A percentile compares a stretch with the other conserved stretches of the same genome.
phyloP scores from a whole-genome alignment of 192 early-diverging fungal genomes.

The Ambispora gerdemannii region DNA sequence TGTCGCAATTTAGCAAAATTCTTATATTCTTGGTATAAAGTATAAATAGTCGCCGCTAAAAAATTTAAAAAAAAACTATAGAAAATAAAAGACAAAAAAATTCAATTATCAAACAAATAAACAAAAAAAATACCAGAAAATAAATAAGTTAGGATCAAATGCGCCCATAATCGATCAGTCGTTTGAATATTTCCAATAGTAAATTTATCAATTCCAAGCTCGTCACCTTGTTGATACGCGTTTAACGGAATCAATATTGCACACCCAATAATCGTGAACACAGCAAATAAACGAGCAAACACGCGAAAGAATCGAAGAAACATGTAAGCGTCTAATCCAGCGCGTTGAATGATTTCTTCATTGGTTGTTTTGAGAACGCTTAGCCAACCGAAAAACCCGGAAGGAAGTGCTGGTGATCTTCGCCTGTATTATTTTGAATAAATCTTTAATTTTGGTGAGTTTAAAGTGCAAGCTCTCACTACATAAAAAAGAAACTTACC shows the following conservation, averaged over 20 bases:
- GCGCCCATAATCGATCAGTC: constrained; percentile 64
- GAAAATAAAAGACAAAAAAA: too few species aligned
- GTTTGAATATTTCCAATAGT: constrained; percentile 70
- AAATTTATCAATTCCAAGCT: constrained; percentile 54
- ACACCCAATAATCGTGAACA: constrained; percentile 53
- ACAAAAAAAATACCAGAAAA: constrained; percentile 60
- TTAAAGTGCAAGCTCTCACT: too few species aligned
- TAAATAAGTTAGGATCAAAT: constrained; percentile 54
- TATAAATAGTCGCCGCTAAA: constrained; percentile 37
- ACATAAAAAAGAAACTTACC: constrained; percentile 35
- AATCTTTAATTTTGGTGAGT: too few species aligned
- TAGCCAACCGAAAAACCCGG: constrained; percentile 60
- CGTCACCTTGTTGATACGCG: constrained; percentile 43
- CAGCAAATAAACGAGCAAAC: constrained; percentile 57
- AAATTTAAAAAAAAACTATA: constrained; percentile 30
- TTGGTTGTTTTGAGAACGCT: constrained; percentile 52
- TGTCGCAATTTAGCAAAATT: constrained; percentile 63
- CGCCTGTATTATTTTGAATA: constrained; percentile 44
- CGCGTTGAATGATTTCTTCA: constrained; percentile 49
- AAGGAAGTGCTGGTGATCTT: constrained; percentile 51
- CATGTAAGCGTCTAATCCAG: constrained; percentile 77
- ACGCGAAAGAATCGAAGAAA: constrained; percentile 69
- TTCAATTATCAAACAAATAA: too few species aligned
- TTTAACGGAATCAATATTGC: constrained; percentile 72
- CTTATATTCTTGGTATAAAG: constrained; percentile 52